These are phyloP conservation scores for Gastrolobium villosum DNA, from an alignment of 306 rosid genomes.

Conservation along the genomic window DNA sequence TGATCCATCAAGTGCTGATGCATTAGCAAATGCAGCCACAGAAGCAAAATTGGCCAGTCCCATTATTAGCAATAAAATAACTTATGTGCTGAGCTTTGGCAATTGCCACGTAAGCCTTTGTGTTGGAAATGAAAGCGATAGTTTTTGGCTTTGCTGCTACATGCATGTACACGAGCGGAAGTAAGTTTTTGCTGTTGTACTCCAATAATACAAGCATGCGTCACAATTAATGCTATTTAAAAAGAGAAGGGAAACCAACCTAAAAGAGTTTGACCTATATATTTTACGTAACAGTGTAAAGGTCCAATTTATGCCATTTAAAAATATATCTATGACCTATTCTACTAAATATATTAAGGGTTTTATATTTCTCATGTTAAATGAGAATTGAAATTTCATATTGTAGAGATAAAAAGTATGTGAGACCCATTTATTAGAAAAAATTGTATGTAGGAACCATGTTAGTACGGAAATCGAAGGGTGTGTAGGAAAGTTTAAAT, in stretches of 20 bases:
- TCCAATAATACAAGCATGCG: background rate
- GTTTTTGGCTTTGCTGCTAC: slow-evolving; percentile 9
- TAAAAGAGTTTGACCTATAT: background rate
- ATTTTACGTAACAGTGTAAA: too few relatives aligned
- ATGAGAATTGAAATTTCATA: too few relatives aligned
- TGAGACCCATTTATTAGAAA: too few relatives aligned
- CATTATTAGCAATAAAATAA: slow-evolving; percentile 20
- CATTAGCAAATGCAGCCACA: background rate
- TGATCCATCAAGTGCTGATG: background rate
- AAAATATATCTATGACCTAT: too few relatives aligned
- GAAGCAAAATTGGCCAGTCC: slow-evolving; percentile 29
- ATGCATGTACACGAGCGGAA: slow-evolving; percentile 17
- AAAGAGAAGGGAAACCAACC: background rate
- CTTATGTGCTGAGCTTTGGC: background rate
- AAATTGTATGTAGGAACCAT: too few relatives aligned
- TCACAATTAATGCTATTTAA: too few relatives aligned
- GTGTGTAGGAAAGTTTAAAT: too few relatives aligned
- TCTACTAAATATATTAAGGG: too few relatives aligned
- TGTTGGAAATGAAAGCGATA: slow-evolving; percentile 29
- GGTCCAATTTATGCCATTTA: too few relatives aligned
- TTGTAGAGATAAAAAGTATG: too few relatives aligned
- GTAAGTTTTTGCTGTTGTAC: background rate
- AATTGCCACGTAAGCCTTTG: slow-evolving; percentile 13
- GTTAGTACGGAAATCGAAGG: too few relatives aligned
- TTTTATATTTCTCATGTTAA: too few relatives aligned